Conservation (phyloP, 768 basidiomycete species). For the Psilocybe subaeruginosa region DNA sequence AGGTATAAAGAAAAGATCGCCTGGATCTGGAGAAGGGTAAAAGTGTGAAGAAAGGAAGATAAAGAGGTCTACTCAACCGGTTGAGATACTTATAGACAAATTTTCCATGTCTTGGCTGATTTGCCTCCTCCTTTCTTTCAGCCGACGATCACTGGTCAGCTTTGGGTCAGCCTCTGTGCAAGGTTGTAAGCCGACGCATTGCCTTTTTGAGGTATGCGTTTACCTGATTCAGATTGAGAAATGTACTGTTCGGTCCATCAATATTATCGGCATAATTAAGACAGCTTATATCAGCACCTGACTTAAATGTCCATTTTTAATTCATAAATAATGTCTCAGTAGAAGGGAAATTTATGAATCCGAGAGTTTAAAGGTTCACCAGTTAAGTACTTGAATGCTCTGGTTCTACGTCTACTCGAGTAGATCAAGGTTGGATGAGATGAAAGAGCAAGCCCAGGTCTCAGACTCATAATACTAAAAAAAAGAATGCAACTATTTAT, state of each 20-base stretch:
- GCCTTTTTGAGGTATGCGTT: conserved; percentile 1
- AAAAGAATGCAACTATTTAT: too few species aligned
- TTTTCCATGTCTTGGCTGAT: neutral
- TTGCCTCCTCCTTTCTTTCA: neutral
- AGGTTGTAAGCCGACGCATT: neutral
- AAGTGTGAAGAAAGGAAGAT: conserved; percentile 37
- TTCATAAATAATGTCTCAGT: too few species aligned
- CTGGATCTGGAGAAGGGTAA: conserved; percentile 50
- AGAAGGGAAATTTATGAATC: too few species aligned
- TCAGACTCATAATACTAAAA: too few species aligned
- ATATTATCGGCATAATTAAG: neutral
- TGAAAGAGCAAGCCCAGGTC: too few species aligned
- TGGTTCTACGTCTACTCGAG: too few species aligned
- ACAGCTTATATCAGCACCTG: too few species aligned
- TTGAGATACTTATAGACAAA: conserved; percentile 23
- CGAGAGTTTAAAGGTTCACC: too few species aligned
- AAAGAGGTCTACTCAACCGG: conserved; percentile 6
- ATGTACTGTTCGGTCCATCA: neutral
- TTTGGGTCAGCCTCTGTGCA: neutral
- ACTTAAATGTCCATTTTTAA: too few species aligned
- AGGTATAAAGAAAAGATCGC: conserved; percentile 44
- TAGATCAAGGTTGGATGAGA: too few species aligned
- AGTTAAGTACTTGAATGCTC: too few species aligned
- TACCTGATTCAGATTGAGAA: neutral
- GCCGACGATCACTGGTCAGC: conserved; percentile 2